Evolutionary conservation across 768 basidiomycete species (phyloP).

Genomic region (Lactarius quietus): DNA sequence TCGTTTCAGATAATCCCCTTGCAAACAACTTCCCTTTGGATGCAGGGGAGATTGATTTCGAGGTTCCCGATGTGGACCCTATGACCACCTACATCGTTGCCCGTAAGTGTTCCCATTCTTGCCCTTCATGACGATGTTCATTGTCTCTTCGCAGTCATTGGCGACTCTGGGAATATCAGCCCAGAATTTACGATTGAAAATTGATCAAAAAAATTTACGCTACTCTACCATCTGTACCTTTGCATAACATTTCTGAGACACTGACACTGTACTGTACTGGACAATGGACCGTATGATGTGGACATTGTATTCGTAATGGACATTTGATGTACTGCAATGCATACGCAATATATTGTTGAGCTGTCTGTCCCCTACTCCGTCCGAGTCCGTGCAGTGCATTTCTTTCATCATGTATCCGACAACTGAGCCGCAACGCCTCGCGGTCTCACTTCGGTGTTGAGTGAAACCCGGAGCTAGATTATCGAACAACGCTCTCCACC

Average conservation of each 20-base stretch:
- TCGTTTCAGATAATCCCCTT: constrained; percentile 49
- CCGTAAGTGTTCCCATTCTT: constrained; percentile 42
- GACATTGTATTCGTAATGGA: constrained; percentile 11
- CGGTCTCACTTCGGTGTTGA: not conserved
- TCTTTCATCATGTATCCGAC: not conserved
- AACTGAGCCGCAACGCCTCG: not conserved
- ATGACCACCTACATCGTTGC: constrained; percentile 56
- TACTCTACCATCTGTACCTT: not conserved
- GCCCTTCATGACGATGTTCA: constrained; percentile 2
- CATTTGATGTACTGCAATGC: not conserved
- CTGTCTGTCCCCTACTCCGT: not conserved
- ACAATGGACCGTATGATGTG: constrained; percentile 1
- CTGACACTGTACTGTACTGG: constrained; percentile 2
- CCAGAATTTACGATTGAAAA: constrained; percentile 52
- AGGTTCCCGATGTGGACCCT: constrained; percentile 47
- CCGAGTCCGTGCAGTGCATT: not conserved
- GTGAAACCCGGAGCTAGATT: no score
- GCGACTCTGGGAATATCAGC: constrained; percentile 63
- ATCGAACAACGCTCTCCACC: no score
- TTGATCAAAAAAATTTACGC: not conserved
- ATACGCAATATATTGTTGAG: not conserved
- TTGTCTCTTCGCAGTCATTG: constrained; percentile 46
- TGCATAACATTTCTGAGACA: not conserved
- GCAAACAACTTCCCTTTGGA: constrained; percentile 52
- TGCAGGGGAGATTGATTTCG: constrained; percentile 46